Evolutionary conservation across 768 basidiomycete genomes (phyloP), one percentile per base, ranked within the genome.

Genomic region (Obba rivulosa): DNA sequence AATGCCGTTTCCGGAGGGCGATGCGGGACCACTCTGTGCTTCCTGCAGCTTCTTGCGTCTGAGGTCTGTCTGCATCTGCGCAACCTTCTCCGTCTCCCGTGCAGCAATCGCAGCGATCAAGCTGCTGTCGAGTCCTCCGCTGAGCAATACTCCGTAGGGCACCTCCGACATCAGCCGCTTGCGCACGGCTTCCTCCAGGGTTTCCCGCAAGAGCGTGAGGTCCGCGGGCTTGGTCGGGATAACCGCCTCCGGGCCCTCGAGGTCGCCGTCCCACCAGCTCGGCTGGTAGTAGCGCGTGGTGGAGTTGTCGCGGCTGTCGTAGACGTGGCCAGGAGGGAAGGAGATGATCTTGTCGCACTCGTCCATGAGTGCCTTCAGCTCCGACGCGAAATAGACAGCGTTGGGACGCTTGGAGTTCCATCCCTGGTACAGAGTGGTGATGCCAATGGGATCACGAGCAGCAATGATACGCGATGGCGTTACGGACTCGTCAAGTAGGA

Each of bases 111-210:
- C 76, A 11, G 96, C 96, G 57, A 99, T 97, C 68, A 99, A 71
- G 62, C 91, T 94, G 61, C 90, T 93, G 64, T 99, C 96, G 46
- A 99, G 71, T 18, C 96, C 96, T 41, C 96, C 96, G 52, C 87
- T 92, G 49, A 99, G 78, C 36, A 99, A 77, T 14, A 99, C 96
- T 50, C 96, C 96, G 57, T 94, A 99, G 2, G 96, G 96, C 10
- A 98, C 96, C 68, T 99, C 96, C 24, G 87, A 88, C 96, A 99
- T 99, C 17, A 99, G 71, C 41, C 96, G 78, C 66, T 98, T 99
- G 59, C 83, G 79, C 42, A 99, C 96, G 13, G 96, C 91, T 24
- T 78, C 84, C 69, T 98, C 96, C 23, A 99, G 76, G 0, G 84
- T 76, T 63, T 89, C 82, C 36, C 94, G 80, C 25, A 99, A 67